These are phyloP conservation scores for Beauveria pseudobassiana DNA, from an alignment of 2,329 filamentous ascomycete genomes.

Conservation along the genomic window DNA sequence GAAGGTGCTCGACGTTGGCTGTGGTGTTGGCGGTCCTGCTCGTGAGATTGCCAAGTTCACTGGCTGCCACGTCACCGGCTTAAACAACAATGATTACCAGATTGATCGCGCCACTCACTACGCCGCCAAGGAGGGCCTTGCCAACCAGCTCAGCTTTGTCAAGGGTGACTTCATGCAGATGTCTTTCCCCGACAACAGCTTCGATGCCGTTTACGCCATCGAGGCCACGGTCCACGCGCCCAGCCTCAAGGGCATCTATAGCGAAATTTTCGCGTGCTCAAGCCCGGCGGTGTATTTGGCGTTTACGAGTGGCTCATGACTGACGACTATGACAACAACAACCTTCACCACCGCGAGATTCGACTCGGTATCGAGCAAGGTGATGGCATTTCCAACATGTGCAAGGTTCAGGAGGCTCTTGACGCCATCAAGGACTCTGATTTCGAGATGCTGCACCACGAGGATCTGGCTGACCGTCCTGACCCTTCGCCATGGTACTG, in stretches of 20 bases:
- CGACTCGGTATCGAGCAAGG: conserved; percentile 87
- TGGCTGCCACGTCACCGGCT: conserved; percentile 76
- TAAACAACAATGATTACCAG: conserved; percentile 72
- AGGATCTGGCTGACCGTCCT: conserved; percentile 49
- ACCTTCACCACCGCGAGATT: conserved; percentile 75
- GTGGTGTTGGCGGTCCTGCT: conserved; percentile 91
- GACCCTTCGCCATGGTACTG: conserved; percentile 78
- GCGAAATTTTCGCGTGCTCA: conserved; percentile 85
- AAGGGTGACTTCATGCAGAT: conserved; percentile 87
- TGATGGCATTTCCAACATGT: conserved; percentile 93
- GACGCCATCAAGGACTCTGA: conserved; percentile 75
- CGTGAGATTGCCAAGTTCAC: conserved; percentile 96
- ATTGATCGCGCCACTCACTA: conserved; percentile 89
- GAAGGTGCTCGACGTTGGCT: conserved; percentile 92
- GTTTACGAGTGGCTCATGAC: conserved; percentile 99
- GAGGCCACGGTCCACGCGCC: conserved; percentile 92
- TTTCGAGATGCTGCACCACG: conserved; percentile 58
- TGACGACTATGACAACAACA: conserved; percentile 80
- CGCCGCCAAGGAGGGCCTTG: conserved; percentile 71
- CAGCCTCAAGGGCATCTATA: conserved; percentile 78
- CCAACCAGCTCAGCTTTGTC: conserved; percentile 73
- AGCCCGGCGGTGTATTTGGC: conserved; percentile 88
- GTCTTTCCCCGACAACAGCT: conserved; percentile 78
- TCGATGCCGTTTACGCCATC: conserved; percentile 90
- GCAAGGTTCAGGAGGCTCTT: conserved; percentile 69